These are phyloP conservation scores for Aspergillus glaucus DNA, from an alignment of 2,329 filamentous ascomycete species.

Conservation along the genomic window DNA sequence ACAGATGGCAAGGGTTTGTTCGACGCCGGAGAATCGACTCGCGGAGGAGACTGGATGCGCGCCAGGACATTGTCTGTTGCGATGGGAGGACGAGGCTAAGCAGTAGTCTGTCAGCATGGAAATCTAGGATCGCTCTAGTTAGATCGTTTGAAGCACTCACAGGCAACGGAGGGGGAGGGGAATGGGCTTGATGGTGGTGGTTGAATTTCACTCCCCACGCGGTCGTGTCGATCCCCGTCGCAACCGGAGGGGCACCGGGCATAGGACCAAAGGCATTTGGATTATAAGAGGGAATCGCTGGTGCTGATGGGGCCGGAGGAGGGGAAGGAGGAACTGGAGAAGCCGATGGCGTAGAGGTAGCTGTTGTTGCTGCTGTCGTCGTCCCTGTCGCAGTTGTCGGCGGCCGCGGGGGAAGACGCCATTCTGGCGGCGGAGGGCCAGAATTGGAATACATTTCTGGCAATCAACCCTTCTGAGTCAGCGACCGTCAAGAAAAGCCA, in stretches of 20 bases:
- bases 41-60: constrained; percentile 13
- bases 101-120: constrained; percentile 5
- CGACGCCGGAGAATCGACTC: constrained; percentile 9
- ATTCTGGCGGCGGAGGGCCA: constrained; percentile 32
- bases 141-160: constrained; percentile 19
- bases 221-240: constrained; percentile 24
- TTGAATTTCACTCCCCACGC: constrained; percentile 42
- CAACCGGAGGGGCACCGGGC: constrained; percentile 16
- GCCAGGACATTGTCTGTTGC: constrained; percentile 19
- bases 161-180: constrained; percentile 29
- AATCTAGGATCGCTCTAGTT: neutral
- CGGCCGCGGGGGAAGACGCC: constrained; percentile 21
- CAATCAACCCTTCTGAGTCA: neutral
- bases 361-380: constrained; percentile 16
- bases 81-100: constrained; percentile 33
- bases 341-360: neutral
- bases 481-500: neutral
- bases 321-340: constrained; percentile 16
- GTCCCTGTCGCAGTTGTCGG: constrained; percentile 10
- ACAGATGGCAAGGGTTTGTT: constrained; percentile 13
- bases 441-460: constrained; percentile 27
- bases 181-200: constrained; percentile 21
- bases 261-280: constrained; percentile 32
- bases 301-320: constrained; percentile 15
- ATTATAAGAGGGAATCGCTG: constrained; percentile 22